phyloP scores from a whole-genome alignment of 805 yeast species.

The Wickerhamomyces sydowiorum region DNA sequence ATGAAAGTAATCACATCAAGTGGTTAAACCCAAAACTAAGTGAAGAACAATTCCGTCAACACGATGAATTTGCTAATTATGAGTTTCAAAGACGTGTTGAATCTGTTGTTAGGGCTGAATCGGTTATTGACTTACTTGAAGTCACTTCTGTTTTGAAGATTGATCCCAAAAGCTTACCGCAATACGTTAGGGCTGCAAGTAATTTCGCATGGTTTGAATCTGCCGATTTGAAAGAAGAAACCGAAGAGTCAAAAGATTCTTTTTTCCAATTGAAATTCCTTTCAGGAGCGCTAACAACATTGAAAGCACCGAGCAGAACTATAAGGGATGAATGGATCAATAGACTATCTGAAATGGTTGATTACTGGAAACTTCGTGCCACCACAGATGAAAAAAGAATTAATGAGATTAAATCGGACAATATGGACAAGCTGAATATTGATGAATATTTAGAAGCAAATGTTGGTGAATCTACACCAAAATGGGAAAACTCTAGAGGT shows the following conservation, averaged over 20 bases:
- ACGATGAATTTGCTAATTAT: constrained; percentile 54
- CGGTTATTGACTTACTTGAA: constrained; percentile 53
- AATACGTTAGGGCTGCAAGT: constrained; percentile 24
- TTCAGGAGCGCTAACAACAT: constrained; percentile 39
- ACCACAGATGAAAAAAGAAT: constrained; percentile 34
- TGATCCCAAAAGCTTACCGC: constrained; percentile 18
- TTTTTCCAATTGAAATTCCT: constrained; percentile 46
- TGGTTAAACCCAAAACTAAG: constrained; percentile 49
- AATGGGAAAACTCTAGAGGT: constrained; percentile 51
- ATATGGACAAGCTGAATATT: constrained; percentile 41
- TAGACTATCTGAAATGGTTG: constrained; percentile 39
- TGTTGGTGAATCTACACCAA: constrained; percentile 37
- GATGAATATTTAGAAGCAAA: constrained; percentile 54
- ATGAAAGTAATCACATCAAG: constrained; percentile 42
- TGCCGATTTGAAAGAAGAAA: constrained; percentile 17
- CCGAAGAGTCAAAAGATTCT: constrained; percentile 33
- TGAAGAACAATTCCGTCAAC: constrained; percentile 34
- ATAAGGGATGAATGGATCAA: background rate
- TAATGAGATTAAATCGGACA: constrained; percentile 34
- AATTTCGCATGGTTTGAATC: constrained; percentile 22
- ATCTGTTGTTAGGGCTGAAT: constrained; percentile 51
- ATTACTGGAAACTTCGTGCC: constrained; percentile 56
- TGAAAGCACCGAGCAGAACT: constrained; percentile 48
- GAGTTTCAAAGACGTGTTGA: constrained; percentile 60
- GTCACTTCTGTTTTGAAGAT: constrained; percentile 36